A percentile compares a stretch with the other conserved stretches of the same genome.
phyloP scores from a whole-genome alignment of 2,329 filamentous ascomycete species.

The Colletotrichum incanum region DNA sequence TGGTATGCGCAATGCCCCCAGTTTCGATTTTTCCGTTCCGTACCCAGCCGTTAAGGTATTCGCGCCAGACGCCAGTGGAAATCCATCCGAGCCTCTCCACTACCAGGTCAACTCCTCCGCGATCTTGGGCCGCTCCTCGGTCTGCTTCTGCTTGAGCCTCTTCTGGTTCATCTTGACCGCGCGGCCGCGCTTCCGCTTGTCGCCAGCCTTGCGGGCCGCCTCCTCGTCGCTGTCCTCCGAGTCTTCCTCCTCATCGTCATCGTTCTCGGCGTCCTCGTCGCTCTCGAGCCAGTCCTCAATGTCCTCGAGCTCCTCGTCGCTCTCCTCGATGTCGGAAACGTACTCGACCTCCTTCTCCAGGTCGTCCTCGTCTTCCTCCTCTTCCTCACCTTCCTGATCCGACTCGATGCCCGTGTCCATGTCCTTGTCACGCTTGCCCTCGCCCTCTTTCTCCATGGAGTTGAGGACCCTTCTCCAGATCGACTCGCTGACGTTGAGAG shows the following conservation, averaged over 20 bases:
- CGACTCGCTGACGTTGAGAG: constrained; percentile 92
- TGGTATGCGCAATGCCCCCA: constrained; percentile 37
- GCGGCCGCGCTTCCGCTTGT: constrained; percentile 68
- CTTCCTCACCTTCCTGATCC: constrained; percentile 79
- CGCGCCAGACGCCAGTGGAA: constrained; percentile 39
- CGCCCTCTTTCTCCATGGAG: constrained; percentile 89
- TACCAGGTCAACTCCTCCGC: constrained; percentile 62
- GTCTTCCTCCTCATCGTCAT: constrained; percentile 70
- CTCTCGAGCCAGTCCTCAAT: constrained; percentile 95
- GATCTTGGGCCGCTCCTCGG: constrained; percentile 60
- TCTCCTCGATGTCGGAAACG: constrained; percentile 90
- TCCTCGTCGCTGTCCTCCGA: constrained; percentile 72
- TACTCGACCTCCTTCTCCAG: constrained; percentile 89
- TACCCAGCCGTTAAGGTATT: constrained; percentile 41
- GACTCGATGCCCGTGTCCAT: constrained; percentile 89
- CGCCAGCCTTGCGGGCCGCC: constrained; percentile 69
- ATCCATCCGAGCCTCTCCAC: constrained; percentile 35
- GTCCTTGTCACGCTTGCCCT: constrained; percentile 88
- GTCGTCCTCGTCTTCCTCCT: constrained; percentile 76
- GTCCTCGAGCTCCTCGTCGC: constrained; percentile 79
- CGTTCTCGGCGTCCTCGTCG: constrained; percentile 73
- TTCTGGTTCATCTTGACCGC: constrained; percentile 64
- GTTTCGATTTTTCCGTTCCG: constrained; percentile 32
- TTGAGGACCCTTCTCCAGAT: constrained; percentile 98
- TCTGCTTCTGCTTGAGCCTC: constrained; percentile 59